Evolutionary conservation across 164 flowering plant species (phyloP).

Genomic region (Magnolia sinica): DNA sequence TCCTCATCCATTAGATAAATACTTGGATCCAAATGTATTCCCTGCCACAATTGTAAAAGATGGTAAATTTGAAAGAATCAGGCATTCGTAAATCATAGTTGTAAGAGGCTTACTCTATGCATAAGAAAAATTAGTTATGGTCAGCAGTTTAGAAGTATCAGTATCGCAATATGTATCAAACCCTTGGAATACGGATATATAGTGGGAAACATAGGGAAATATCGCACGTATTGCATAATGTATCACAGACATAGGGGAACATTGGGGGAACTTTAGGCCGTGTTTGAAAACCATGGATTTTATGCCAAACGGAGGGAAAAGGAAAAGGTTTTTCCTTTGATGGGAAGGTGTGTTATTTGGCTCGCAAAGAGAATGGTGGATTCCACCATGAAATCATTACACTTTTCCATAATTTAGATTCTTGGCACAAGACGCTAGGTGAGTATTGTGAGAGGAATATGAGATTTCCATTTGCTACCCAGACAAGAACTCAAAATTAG

Average conservation of each 20-base stretch:
- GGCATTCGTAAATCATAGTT: not conserved
- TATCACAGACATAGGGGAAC: not conserved
- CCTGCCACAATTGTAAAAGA: conserved; percentile 43
- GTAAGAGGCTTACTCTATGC: not conserved
- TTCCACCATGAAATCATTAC: no score
- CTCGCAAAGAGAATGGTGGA: no score
- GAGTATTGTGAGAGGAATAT: no score
- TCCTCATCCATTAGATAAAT: conserved; percentile 93
- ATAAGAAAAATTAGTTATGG: not conserved
- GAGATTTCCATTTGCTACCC: no score
- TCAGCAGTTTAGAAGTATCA: not conserved
- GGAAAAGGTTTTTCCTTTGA: not conserved
- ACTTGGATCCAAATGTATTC: conserved; percentile 96
- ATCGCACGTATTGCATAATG: not conserved
- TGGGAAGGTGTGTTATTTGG: not conserved
- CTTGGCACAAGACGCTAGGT: no score
- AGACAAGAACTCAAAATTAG: no score
- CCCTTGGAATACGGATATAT: not conserved
- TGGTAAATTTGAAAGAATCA: not conserved
- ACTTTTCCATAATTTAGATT: no score
- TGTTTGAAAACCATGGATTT: not conserved
- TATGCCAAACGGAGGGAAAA: not conserved
- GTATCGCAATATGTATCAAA: not conserved
- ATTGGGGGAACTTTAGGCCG: not conserved
- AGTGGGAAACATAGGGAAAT: not conserved